Conservation (phyloP, 345 rosid genomes). For the Gossypium australe region DNA sequence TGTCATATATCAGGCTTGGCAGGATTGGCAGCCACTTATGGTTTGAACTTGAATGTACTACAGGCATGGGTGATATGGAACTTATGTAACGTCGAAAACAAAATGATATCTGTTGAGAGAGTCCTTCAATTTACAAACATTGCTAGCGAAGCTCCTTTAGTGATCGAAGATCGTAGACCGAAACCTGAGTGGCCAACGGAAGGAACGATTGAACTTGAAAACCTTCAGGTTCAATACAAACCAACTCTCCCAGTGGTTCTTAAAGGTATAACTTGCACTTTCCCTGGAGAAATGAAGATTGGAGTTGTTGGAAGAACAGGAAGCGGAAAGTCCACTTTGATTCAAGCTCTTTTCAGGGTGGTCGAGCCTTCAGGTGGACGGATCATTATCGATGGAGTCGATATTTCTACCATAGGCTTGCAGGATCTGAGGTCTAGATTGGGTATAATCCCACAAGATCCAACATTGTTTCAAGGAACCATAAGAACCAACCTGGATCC, state of each 20-base stretch:
- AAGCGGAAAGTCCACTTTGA: conserved; percentile 84
- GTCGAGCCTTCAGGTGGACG: conserved; percentile 74
- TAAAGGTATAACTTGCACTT: conserved; percentile 55
- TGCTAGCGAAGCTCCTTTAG: conserved; percentile 51
- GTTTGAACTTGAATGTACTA: conserved; percentile 60
- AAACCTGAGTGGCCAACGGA: conserved; percentile 47
- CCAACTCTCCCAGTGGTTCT: conserved; percentile 57
- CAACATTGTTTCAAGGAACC: conserved; percentile 80
- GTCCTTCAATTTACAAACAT: conserved; percentile 53
- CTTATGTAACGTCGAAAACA: conserved; percentile 68
- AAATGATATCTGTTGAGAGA: conserved; percentile 76
- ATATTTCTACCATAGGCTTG: conserved; percentile 63
- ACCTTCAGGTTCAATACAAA: conserved; percentile 48
- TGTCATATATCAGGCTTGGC: conserved; percentile 46
- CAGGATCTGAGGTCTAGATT: conserved; percentile 75
- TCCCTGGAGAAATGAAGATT: conserved; percentile 62
- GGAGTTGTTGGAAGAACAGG: conserved; percentile 94
- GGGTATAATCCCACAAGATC: conserved; percentile 86
- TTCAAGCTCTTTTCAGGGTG: conserved; percentile 78
- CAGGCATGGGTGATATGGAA: conserved; percentile 84
- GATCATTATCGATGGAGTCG: conserved; percentile 71
- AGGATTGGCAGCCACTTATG: conserved; percentile 58
- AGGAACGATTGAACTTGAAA: conserved; percentile 45
- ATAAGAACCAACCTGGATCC: conserved; percentile 84
- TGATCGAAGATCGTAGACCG: conserved; percentile 37